phyloP scores from a whole-genome alignment of 257 asterid genomes.

The Przewalskia tangutica region DNA sequence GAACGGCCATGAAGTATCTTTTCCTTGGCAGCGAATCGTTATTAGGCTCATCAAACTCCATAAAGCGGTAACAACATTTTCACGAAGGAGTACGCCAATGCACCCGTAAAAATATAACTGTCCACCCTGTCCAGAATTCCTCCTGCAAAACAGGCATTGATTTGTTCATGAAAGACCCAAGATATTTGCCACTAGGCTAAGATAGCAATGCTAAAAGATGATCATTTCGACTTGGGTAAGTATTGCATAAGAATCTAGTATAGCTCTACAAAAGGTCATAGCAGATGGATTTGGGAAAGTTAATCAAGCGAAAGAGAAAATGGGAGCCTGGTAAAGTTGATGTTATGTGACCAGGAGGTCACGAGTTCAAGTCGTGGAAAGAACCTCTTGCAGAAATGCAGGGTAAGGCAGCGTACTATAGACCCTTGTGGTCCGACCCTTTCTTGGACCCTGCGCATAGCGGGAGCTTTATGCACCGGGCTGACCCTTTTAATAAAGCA shows the following conservation, averaged over 20 bases:
- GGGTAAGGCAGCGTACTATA: no score
- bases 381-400: no score
- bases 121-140: conserved; percentile 89
- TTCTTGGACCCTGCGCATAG: no score
- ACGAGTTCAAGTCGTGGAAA: no score
- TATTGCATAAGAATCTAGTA: not conserved
- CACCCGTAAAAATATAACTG: conserved; percentile 93
- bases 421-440: no score
- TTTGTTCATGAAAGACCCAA: not conserved
- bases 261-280: not conserved
- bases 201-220: not conserved
- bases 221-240: not conserved
- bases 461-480: no score
- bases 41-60: conserved; percentile 45
- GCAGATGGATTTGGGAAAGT: not conserved
- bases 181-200: not conserved
- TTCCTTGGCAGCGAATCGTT: not conserved
- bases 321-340: no score
- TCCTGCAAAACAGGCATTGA: conserved; percentile 34
- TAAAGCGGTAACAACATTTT: conserved; percentile 61
- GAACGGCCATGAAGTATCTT: not conserved
- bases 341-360: no score
- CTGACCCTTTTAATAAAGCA: not conserved
- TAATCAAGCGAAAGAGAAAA: not conserved
- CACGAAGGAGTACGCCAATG: conserved; percentile 81